phyloP scores from a whole-genome alignment of 1,139 yeast species.

The Saccharomyces pastorianus region DNA sequence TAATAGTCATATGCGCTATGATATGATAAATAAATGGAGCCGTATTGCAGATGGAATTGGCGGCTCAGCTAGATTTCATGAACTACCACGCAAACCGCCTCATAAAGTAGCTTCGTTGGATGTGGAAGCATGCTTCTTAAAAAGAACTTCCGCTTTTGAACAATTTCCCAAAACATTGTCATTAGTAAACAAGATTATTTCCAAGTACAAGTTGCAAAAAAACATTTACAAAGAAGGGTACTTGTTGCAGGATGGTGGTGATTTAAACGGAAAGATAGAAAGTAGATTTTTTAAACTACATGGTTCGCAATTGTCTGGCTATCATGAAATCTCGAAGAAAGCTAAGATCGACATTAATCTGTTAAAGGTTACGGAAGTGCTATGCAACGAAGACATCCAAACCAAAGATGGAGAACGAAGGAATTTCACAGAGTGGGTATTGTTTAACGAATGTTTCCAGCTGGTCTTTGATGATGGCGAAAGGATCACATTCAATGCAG shows the following conservation, averaged over 20 bases:
- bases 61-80: constrained; percentile 25
- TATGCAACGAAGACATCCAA: constrained; percentile 39
- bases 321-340: constrained; percentile 52
- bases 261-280: constrained; percentile 46
- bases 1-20: constrained; percentile 41
- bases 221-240: constrained; percentile 45
- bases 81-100: constrained; percentile 38
- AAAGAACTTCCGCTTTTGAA: constrained; percentile 49
- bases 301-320: constrained; percentile 57
- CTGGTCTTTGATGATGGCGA: constrained; percentile 61
- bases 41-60: constrained; percentile 31
- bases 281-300: constrained; percentile 52
- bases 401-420: constrained; percentile 30
- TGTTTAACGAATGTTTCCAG: constrained; percentile 60
- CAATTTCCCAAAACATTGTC: constrained; percentile 58
- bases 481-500: constrained; percentile 61
- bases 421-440: constrained; percentile 55
- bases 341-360: constrained; percentile 62
- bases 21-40: constrained; percentile 81
- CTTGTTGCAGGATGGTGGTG: constrained; percentile 73
- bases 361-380: constrained; percentile 49
- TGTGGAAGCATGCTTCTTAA: constrained; percentile 65
- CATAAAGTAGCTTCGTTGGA: constrained; percentile 61
- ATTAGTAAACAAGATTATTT: constrained; percentile 46
- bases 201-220: constrained; percentile 39